Evolutionary conservation across 148 eudicot species (phyloP), one percentile per base, ranked within the genome.

Genomic region (Nepenthes gracilis): DNA sequence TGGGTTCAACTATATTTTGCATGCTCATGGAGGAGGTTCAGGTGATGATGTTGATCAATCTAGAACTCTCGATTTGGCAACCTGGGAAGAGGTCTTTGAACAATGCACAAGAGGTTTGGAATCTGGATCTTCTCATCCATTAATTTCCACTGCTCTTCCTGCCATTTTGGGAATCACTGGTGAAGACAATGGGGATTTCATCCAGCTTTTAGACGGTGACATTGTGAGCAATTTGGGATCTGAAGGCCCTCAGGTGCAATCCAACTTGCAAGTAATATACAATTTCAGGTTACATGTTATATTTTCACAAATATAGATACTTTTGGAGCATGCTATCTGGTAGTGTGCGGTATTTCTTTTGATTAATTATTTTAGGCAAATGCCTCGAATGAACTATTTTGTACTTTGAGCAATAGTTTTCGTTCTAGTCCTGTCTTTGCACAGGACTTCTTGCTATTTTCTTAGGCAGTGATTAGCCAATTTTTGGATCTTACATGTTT

Each of bases 31-130:
- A 35, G 76, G 64, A 52, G 43, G 62, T 68, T 61, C 12, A 33
- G 58, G 11, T 45, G 14, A 57, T 64, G 70, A 62, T 66, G 54
- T 64, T 57, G 58, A 32, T 51, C 71, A 78, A 36, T 66, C 67
- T 54, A 69, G 43, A 63, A 59, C 73, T 9, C 74, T 68, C 50
- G 82, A 75, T 54, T 37, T 78, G 74, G 77, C 65, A 47, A 60
- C 73, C 45, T 78, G 82, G 82, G 74, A 78, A 61, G 72, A 78
- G 56, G 69, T 78, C 37, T 65, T 75, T 75, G 74, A 78, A 58
- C 79, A 74, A 65, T 64, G 67, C 69, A 69, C 64, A 34, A 61
- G 67, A 35, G 65, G 43, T 10, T 49, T 71, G 3, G 76, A 56
- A 43, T 48, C 62, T 67, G 43, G 72, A 61, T 58, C 45, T 47